A percentile compares a stretch with the other conserved stretches of the same genome.
Evolutionary conservation across 2,329 filamentous ascomycete genomes (phyloP).

Genomic region (Plenodomus lindquistii): DNA sequence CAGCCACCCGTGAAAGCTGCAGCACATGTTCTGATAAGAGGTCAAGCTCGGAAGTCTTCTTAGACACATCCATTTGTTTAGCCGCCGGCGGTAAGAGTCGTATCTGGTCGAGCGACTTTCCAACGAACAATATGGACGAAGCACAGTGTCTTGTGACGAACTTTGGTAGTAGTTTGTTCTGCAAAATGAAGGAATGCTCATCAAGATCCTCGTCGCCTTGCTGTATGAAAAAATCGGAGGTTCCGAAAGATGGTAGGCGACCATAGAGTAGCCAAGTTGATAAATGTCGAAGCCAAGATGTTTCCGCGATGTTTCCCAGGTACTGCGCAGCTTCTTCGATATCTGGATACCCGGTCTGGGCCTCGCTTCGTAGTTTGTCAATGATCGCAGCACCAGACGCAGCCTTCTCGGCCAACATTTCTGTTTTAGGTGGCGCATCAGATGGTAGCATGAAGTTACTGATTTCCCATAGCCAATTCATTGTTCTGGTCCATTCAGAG

Average conservation of each 20-base stretch:
- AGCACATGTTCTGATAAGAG: constrained; percentile 70
- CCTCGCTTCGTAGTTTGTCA: constrained; percentile 72
- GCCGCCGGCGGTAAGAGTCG: constrained; percentile 48
- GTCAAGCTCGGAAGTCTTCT: constrained; percentile 54
- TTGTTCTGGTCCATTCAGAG: constrained; percentile 77
- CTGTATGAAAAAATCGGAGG: constrained; percentile 82
- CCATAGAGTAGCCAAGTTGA: constrained; percentile 92
- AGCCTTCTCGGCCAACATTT: constrained; percentile 13
- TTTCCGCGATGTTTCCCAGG: constrained; percentile 78
- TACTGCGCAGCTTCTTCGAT: constrained; percentile 76
- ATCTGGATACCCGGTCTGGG: constrained; percentile 86
- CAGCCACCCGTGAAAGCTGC: constrained; percentile 68
- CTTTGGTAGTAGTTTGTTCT: constrained; percentile 66
- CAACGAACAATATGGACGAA: constrained; percentile 85
- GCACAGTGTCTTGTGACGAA: constrained; percentile 78
- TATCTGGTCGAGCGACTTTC: constrained; percentile 85
- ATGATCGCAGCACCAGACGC: constrained; percentile 76
- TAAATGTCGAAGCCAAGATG: constrained; percentile 87
- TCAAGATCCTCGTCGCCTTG: constrained; percentile 39
- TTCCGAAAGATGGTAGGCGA: constrained; percentile 74
- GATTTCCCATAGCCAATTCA: constrained; percentile 84
- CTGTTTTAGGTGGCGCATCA: constrained; percentile 16
- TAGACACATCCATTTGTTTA: constrained; percentile 28
- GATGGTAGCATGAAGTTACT: constrained; percentile 67
- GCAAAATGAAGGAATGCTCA: constrained; percentile 33